Percentiles rank a stretch among this genome's conserved stretches.
Conservation (phyloP, 208 protist species). For the Endotrypanum monterogeii region DNA sequence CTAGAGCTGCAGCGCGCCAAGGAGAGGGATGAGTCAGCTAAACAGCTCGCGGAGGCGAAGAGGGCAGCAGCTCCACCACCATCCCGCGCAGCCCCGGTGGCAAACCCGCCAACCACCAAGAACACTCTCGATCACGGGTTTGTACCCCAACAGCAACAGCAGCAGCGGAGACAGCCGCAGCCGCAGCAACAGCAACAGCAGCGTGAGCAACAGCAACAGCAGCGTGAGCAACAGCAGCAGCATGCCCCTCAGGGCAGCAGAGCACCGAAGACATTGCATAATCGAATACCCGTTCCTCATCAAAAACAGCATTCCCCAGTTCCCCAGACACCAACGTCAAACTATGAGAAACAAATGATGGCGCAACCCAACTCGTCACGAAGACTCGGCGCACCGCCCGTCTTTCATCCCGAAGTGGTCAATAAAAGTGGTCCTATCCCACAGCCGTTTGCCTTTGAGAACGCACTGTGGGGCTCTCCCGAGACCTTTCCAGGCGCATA, state of each 20-base stretch:
- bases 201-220: not conserved
- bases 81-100: not conserved
- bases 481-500: not conserved
- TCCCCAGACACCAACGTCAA: not conserved
- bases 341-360: not conserved
- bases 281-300: too few species aligned
- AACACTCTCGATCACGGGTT: not conserved
- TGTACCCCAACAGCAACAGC: not conserved
- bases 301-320: not conserved
- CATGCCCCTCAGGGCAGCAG: not conserved
- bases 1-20: constrained; percentile 8
- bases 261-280: not conserved
- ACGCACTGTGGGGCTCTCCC: not conserved
- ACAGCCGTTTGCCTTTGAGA: not conserved
- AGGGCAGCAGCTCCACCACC: not conserved
- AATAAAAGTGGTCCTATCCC: not conserved
- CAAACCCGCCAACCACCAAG: not conserved
- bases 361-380: not conserved
- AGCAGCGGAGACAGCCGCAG: constrained; percentile 5
- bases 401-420: not conserved
- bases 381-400: not conserved
- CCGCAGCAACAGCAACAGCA: too few species aligned
- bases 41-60: constrained; percentile 5
- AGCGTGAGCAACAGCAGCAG: not conserved
- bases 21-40: not conserved